Base-by-base conservation (phyloP, 2,329 filamentous ascomycete genomes). In the Colletotrichum tofieldiae region DNA sequence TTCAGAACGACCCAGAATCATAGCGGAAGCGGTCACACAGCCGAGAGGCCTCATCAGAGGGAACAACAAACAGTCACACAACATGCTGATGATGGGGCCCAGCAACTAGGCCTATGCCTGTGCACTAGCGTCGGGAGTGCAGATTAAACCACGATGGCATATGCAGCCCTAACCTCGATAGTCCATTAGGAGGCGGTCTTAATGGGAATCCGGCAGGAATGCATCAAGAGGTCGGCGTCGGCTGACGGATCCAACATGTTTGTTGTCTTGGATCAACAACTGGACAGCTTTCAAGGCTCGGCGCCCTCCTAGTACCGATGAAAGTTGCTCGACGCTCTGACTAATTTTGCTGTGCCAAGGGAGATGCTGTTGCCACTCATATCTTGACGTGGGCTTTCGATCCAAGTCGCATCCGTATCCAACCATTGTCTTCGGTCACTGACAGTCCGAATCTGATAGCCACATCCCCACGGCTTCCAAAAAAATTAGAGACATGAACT, bases 141-240 rank as follows among this genome's bases (percentile, higher is more conserved):
- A 54, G 67, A 58, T 71, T 64, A 45, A 51, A 58, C 65, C 65
- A 49, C 72, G 55, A 72, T 71, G 67, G 63, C 67, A 67, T 67
- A 73, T 73, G 71, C 71, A 73, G 71, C 71, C 67, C 71, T 73
- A 73, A 66, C 43, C 58, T 45, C 59, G 35, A 52, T 58, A 52
- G n/a, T 45, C 59, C 58, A 49, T 69, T 41, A 72, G 59, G 32
- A 70, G 55, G 29, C 69, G 52, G 58, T 67, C 45, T 64, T 45
- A 55, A 64, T 52, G 37, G 47, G 35, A 54, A 60, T 41, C 26
- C 59, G 54, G 23, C 56, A 70, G 39, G 32, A 72, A 29, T 54
- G 47, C 65, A 39, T 72, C 59, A 52, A 60, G 54, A 51, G 47
- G 59, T 63, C 69, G 65, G 59, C 61, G 69, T 60, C 41, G 65